phyloP scores from a whole-genome alignment of 352 stramenopile genomes.

The Vaucheria bursata region DNA sequence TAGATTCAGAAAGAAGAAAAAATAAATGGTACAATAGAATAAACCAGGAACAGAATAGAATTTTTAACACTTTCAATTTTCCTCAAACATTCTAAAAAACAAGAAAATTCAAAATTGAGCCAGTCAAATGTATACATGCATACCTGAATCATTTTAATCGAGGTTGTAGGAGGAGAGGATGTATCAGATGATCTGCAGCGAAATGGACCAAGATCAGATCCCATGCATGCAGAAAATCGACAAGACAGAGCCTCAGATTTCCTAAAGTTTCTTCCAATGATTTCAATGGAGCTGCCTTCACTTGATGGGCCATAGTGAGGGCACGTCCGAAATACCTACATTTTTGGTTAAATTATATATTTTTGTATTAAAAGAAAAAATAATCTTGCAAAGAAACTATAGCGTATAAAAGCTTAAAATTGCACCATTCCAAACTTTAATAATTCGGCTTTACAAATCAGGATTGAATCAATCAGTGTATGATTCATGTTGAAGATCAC shows the following conservation, averaged over 20 bases:
- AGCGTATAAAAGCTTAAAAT: too few relatives aligned
- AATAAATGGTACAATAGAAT: too few relatives aligned
- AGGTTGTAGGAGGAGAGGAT: background rate
- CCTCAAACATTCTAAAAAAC: too few relatives aligned
- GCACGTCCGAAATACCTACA: constrained; percentile 27
- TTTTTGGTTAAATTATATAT: background rate
- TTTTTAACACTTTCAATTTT: too few relatives aligned
- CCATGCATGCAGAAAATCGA: constrained; percentile 53
- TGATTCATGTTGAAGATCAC: too few relatives aligned
- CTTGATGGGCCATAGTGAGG: constrained; percentile 48
- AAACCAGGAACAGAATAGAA: too few relatives aligned
- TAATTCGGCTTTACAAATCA: too few relatives aligned
- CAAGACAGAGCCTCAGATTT: constrained; percentile 72
- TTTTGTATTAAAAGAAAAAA: background rate
- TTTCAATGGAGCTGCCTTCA: constrained; percentile 42
- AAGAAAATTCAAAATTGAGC: too few relatives aligned
- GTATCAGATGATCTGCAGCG: constrained; percentile 15
- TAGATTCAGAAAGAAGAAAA: too few relatives aligned
- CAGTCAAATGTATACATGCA: too few relatives aligned
- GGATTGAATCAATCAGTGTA: too few relatives aligned
- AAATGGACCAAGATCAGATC: constrained; percentile 22
- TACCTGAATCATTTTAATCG: constrained; percentile 22
- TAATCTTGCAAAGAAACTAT: background rate
- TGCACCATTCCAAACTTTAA: too few relatives aligned
- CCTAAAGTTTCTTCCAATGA: constrained; percentile 88